phyloP scores from a whole-genome alignment of 2,329 filamentous ascomycete species.

The Leptoxyphium fumago region DNA sequence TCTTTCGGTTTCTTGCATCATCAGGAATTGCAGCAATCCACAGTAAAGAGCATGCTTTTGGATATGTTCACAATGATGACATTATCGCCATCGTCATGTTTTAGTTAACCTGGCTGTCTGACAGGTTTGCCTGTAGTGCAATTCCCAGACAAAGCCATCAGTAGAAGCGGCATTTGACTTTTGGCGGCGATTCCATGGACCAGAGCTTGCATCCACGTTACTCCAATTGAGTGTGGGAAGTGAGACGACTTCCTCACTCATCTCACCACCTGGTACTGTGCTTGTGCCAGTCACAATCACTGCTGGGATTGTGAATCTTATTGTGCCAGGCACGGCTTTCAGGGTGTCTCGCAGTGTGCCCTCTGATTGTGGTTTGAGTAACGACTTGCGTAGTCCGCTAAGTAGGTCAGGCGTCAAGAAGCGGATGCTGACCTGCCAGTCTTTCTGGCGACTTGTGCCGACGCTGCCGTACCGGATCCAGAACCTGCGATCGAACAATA shows the following conservation, averaged over 20 bases:
- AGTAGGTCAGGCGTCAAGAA: slow-evolving; percentile 22
- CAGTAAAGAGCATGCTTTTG: too few species aligned
- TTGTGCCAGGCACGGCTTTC: slow-evolving; percentile 18
- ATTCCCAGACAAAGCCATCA: not conserved
- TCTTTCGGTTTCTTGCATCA: too few species aligned
- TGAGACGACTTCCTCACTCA: slow-evolving; percentile 11
- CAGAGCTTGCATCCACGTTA: not conserved
- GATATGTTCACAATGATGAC: too few species aligned
- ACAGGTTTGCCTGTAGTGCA: slow-evolving; percentile 1
- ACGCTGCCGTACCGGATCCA: slow-evolving; percentile 36
- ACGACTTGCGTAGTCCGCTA: not conserved
- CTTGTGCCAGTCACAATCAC: slow-evolving; percentile 3
- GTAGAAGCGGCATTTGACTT: not conserved
- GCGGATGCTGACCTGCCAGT: slow-evolving; percentile 24
- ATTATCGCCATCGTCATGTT: too few species aligned
- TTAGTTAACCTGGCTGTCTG: not conserved
- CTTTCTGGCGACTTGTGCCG: slow-evolving; percentile 1
- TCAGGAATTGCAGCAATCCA: too few species aligned
- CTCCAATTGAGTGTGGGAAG: slow-evolving; percentile 17
- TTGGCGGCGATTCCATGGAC: not conserved
- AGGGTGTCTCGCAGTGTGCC: not conserved
- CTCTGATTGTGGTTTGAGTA: not conserved
- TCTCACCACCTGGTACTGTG: not conserved
- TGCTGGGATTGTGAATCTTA: slow-evolving; percentile 29
- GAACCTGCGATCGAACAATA: slow-evolving; percentile 41